Evolutionary conservation across 306 rosid genomes (phyloP).

Genomic region (Dicorynia guianensis): DNA sequence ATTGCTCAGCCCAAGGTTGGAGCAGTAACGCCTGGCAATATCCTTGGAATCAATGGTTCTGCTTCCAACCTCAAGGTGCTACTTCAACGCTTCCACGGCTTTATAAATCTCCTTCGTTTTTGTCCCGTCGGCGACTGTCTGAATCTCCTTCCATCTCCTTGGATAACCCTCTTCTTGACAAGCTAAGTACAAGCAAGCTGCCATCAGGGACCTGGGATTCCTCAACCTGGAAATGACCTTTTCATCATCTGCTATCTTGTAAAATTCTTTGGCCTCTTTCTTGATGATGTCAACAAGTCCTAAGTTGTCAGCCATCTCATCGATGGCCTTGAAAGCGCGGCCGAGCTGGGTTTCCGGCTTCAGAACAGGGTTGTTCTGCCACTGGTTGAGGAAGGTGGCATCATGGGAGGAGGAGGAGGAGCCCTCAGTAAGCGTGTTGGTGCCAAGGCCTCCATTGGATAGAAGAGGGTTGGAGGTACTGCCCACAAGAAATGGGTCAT

Average conservation of each 20-base stretch:
- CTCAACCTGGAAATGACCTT: neutral
- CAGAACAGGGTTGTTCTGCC: no score
- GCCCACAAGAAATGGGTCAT: no score
- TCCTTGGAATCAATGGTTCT: constrained; percentile 5
- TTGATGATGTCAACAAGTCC: neutral
- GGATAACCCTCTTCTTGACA: constrained; percentile 2
- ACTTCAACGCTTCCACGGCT: neutral
- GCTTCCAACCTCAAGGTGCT: neutral
- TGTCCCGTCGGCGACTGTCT: neutral
- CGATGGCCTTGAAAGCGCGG: no score
- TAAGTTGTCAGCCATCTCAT: neutral
- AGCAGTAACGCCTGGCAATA: constrained; percentile 25
- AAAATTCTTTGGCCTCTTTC: neutral
- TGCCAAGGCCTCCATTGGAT: no score
- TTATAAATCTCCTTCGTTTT: constrained; percentile 21
- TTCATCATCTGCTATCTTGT: neutral
- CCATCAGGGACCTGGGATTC: neutral
- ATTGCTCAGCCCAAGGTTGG: neutral
- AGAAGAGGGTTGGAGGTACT: no score
- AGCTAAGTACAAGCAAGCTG: constrained; percentile 22
- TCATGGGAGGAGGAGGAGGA: no score
- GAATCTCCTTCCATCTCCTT: constrained; percentile 29
- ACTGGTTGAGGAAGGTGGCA: no score
- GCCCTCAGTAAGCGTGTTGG: no score
- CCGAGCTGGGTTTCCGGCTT: no score